Evolutionary conservation across 1,284 basidiomycete genomes (phyloP).

Genomic region (Trametes pubescens): DNA sequence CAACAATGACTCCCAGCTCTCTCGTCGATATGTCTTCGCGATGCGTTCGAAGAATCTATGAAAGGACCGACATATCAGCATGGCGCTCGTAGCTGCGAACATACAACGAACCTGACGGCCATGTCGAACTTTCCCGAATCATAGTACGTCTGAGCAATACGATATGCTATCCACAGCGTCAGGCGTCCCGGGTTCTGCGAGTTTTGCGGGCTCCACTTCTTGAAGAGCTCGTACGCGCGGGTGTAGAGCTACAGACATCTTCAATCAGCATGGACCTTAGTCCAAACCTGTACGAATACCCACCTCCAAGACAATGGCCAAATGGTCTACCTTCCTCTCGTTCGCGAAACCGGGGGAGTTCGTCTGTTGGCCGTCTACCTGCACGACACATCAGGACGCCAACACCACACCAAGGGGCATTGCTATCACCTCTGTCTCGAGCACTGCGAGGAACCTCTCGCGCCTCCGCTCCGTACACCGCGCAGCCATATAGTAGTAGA

Average conservation of each 20-base stretch:
- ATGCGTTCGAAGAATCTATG: constrained; percentile 89
- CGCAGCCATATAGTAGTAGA: constrained; percentile 91
- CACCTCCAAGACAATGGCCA: constrained; percentile 83
- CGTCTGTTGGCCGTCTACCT: constrained; percentile 35
- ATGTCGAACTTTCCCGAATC: constrained; percentile 81
- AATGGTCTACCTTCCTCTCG: constrained; percentile 90
- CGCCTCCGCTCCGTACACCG: constrained; percentile 81
- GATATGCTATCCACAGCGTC: constrained; percentile 85
- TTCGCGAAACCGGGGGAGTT: constrained; percentile 75
- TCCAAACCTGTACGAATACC: not conserved
- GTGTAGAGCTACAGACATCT: constrained; percentile 74
- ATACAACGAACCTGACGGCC: constrained; percentile 71
- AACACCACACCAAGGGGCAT: not conserved
- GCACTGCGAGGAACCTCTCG: constrained; percentile 66
- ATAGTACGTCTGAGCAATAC: constrained; percentile 86
- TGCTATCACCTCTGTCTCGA: constrained; percentile 63
- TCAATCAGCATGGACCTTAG: not conserved
- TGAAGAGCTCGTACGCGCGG: constrained; percentile 90
- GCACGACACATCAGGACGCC: constrained; percentile 9
- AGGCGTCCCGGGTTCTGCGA: constrained; percentile 68
- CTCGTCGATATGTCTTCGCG: constrained; percentile 82
- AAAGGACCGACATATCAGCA: not conserved
- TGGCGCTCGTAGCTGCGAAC: not conserved
- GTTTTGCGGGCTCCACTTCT: constrained; percentile 64
- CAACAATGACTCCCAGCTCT: constrained; percentile 79